Evolutionary conservation across 176 grass and related monocot species (phyloP).

Genomic region (Puya raimondii): DNA sequence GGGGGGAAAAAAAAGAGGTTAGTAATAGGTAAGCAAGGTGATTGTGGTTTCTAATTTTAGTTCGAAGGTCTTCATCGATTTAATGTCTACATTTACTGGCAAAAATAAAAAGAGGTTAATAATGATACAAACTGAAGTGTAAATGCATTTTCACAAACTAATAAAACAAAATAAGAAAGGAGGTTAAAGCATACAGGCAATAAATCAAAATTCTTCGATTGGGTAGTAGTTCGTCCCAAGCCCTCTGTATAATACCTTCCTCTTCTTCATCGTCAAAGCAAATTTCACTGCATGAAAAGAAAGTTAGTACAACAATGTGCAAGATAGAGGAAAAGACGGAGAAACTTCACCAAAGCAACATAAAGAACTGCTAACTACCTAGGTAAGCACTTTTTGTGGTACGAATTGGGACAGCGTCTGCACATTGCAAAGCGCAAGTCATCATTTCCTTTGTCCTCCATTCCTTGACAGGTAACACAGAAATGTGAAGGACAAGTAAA

Average conservation of each 20-base stretch:
- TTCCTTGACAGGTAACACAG: conserved; percentile 58
- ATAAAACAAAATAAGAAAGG: not conserved
- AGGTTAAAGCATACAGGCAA: conserved; percentile 46
- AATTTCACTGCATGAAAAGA: conserved; percentile 37
- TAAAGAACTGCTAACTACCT: conserved; percentile 1
- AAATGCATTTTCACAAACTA: not conserved
- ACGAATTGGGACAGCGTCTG: conserved; percentile 19
- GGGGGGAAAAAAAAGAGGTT: conserved; percentile 13
- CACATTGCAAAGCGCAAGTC: conserved; percentile 46
- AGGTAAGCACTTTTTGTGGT: conserved; percentile 29
- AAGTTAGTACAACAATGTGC: conserved; percentile 7
- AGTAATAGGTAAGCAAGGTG: conserved; percentile 1
- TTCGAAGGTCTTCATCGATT: conserved; percentile 15
- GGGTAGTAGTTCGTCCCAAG: conserved; percentile 50
- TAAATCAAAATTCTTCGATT: conserved; percentile 51
- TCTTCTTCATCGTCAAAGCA: conserved; percentile 41
- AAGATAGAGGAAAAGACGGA: conserved; percentile 2
- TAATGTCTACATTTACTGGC: conserved; percentile 10
- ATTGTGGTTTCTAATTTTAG: conserved; percentile 25
- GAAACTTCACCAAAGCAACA: conserved; percentile 3
- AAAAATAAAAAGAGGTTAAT: not conserved
- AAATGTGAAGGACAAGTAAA: conserved; percentile 83
- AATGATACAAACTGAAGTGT: not conserved
- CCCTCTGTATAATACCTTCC: conserved; percentile 42
- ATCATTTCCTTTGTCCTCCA: conserved; percentile 52